Evolutionary conservation across 139 green algal genomes (phyloP).

Genomic region (Gonium pectorale): DNA sequence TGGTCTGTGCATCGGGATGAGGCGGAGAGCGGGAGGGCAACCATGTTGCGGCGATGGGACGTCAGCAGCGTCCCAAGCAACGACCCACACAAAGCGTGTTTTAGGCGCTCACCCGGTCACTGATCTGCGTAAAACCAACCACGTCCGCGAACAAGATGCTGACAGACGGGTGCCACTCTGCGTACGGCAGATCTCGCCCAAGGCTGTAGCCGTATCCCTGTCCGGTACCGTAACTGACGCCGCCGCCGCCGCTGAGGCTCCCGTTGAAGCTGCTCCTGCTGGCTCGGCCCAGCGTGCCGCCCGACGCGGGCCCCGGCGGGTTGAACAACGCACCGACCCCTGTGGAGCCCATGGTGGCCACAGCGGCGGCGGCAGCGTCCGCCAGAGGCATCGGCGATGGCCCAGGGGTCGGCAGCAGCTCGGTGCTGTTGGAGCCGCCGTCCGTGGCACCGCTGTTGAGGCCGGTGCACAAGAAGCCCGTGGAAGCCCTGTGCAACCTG

Average conservation of each 20-base stretch:
- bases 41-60: no score
- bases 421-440: background rate
- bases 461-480: no score
- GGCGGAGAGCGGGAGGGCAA: no score
- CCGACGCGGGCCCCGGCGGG: background rate
- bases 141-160: slow-evolving; percentile 31
- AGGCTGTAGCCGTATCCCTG: no score
- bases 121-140: slow-evolving; percentile 16
- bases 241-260: background rate
- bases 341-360: no score
- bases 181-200: slow-evolving; percentile 30
- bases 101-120: background rate
- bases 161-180: slow-evolving; percentile 22
- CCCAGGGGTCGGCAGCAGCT: background rate
- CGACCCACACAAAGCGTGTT: no score
- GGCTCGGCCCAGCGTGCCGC: background rate
- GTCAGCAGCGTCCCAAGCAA: no score
- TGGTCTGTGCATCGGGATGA: no score
- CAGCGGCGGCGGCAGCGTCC: no score
- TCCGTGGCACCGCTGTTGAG: background rate
- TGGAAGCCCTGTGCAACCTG: background rate
- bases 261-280: background rate
- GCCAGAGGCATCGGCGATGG: no score
- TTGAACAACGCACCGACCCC: no score
- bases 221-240: background rate